Percentiles rank a stretch among this genome's conserved stretches.
phyloP scores from a whole-genome alignment of 441 rosid species.

The Pelargonium exstipulatum region DNA sequence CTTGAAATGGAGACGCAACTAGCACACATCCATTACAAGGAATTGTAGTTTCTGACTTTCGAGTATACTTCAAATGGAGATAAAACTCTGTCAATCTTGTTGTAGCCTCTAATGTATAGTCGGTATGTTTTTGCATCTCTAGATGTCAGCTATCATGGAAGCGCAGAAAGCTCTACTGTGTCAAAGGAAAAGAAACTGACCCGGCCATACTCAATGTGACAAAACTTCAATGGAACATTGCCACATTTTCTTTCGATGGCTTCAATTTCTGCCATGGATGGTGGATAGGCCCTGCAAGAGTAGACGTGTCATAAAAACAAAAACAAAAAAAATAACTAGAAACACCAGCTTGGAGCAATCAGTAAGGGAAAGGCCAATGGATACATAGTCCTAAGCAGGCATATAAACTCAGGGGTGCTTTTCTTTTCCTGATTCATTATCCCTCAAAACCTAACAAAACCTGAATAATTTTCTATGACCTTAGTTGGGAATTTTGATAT shows the following conservation, averaged over 20 bases:
- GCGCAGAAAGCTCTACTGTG: slow-evolving; percentile 41
- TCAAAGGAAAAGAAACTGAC: slow-evolving; percentile 55
- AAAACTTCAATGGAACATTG: slow-evolving; percentile 42
- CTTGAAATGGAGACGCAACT: background rate
- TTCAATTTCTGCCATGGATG: slow-evolving; percentile 43
- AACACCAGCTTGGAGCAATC: no score
- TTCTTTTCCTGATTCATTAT: no score
- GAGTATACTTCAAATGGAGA: no score
- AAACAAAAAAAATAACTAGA: background rate
- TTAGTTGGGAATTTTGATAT: no score
- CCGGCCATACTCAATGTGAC: slow-evolving; percentile 60
- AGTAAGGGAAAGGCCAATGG: no score
- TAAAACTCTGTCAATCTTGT: no score
- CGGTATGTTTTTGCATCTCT: background rate
- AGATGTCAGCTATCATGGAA: slow-evolving; percentile 35
- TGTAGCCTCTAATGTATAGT: no score
- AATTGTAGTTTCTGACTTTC: background rate
- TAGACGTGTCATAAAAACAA: background rate
- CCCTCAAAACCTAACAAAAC: no score
- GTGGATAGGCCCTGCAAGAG: slow-evolving; percentile 45
- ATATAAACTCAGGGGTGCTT: no score
- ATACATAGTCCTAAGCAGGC: no score
- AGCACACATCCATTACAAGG: background rate
- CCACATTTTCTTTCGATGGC: slow-evolving; percentile 41
- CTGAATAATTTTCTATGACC: no score